These are phyloP conservation scores for Thalassiosira profunda DNA, from an alignment of 108 stramenopile species.

Conservation along the genomic window DNA sequence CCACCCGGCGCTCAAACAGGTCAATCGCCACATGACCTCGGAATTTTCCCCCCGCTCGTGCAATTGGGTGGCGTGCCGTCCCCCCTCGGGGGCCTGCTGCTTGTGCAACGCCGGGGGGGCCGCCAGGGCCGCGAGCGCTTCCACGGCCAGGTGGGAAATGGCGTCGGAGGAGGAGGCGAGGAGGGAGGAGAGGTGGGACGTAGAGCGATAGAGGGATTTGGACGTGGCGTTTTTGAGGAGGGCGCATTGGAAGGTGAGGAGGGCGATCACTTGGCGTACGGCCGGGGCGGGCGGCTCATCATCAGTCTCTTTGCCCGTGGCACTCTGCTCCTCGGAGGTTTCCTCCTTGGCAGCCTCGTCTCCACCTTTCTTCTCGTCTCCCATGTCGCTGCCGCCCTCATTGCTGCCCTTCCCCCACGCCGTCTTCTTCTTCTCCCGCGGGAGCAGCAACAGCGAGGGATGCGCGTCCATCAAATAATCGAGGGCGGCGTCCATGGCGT, in stretches of 20 bases:
- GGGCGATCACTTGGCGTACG: no score
- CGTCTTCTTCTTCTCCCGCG: no score
- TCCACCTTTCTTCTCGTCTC: neutral
- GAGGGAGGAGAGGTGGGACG: slow-evolving; percentile 74
- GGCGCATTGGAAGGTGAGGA: slow-evolving; percentile 48
- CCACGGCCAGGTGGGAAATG: slow-evolving; percentile 60
- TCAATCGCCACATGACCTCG: slow-evolving; percentile 69
- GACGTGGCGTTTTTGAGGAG: slow-evolving; percentile 84
- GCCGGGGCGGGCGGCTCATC: no score
- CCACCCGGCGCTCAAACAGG: slow-evolving; percentile 86
- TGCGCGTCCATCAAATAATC: slow-evolving; percentile 61
- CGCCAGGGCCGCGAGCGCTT: slow-evolving; percentile 63
- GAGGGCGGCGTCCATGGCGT: slow-evolving; percentile 79
- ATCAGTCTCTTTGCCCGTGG: no score
- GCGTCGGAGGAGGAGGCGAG: slow-evolving; percentile 78
- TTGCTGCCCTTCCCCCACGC: slow-evolving; percentile 26
- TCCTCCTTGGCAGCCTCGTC: slow-evolving; percentile 9
- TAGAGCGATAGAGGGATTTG: slow-evolving; percentile 86
- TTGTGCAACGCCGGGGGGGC: slow-evolving; percentile 85
- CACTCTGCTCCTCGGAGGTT: no score
- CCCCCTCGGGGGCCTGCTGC: slow-evolving; percentile 86
- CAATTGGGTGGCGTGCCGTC: slow-evolving; percentile 69
- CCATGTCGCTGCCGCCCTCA: slow-evolving; percentile 2
- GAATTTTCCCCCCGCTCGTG: slow-evolving; percentile 47
- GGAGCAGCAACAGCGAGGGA: slow-evolving; percentile 63